These are phyloP conservation scores for Bolboschoenus planiculmis DNA, from an alignment of 176 grass and related monocot species.

Conservation along the genomic window DNA sequence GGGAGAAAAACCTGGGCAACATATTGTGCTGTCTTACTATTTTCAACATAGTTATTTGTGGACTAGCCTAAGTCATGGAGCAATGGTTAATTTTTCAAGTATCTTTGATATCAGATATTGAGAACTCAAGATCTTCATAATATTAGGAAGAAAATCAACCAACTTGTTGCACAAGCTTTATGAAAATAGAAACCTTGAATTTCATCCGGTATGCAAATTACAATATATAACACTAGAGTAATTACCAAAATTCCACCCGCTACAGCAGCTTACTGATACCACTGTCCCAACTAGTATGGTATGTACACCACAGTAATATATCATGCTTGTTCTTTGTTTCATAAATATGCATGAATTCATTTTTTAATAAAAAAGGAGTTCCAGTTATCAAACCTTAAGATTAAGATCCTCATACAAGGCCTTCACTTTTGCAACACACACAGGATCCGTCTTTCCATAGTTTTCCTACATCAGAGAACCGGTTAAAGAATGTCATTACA, in stretches of 20 bases:
- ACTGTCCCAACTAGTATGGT: neutral
- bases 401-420: constrained; percentile 76
- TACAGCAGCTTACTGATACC: neutral
- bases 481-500: neutral
- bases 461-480: constrained; percentile 50
- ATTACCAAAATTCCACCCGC: neutral
- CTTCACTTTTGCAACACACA: constrained; percentile 92
- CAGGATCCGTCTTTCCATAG: constrained; percentile 72
- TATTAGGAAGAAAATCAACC: neutral
- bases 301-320: neutral
- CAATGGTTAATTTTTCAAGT: neutral
- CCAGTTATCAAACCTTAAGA: constrained; percentile 59
- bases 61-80: neutral
- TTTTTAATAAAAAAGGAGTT: neutral
- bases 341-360: neutral
- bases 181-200: too few species aligned
- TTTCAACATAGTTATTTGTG: constrained; percentile 5
- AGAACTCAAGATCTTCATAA: neutral
- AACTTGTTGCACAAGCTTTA: neutral
- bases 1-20: neutral
- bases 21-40: constrained; percentile 12
- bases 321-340: neutral
- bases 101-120: neutral
- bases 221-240: neutral
- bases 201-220: neutral